These are phyloP conservation scores for Houttuynia cordata DNA, from an alignment of 164 flowering plant species.

Conservation along the genomic window DNA sequence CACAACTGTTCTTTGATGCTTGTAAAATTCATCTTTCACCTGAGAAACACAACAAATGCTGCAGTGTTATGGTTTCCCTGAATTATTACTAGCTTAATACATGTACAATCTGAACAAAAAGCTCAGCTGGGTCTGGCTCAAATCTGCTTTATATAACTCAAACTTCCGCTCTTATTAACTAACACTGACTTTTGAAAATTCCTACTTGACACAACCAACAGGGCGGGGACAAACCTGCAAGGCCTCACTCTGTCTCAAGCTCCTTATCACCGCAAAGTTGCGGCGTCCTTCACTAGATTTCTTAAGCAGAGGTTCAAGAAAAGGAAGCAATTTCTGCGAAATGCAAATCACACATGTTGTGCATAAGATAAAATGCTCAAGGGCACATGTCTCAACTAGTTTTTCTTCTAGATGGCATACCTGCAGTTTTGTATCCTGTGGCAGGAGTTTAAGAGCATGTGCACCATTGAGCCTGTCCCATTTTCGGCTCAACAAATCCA, in stretches of 20 bases:
- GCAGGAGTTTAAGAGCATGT: slow-evolving; percentile 86
- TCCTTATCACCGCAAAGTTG: slow-evolving; percentile 81
- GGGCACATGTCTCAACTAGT: not conserved
- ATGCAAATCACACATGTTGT: not conserved
- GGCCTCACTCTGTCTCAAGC: slow-evolving; percentile 79
- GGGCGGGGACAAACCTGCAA: slow-evolving; percentile 54
- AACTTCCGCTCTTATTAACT: not conserved
- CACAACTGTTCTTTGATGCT: slow-evolving; percentile 49
- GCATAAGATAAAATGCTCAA: not conserved
- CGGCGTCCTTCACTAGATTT: slow-evolving; percentile 85
- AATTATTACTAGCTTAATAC: not conserved
- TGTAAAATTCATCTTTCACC: slow-evolving; percentile 91
- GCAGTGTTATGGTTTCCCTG: not conserved
- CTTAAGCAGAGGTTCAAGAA: slow-evolving; percentile 86
- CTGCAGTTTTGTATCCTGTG: slow-evolving; percentile 87
- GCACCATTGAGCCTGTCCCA: slow-evolving; percentile 98
- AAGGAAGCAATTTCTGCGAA: slow-evolving; percentile 82
- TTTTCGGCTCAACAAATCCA: slow-evolving; percentile 69
- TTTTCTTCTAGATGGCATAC: slow-evolving; percentile 21
- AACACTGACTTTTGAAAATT: not conserved
- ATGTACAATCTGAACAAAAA: not conserved
- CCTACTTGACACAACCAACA: not conserved
- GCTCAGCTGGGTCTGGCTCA: not conserved
- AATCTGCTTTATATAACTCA: no score
- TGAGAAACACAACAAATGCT: slow-evolving; percentile 12